Conservation (phyloP, 2,329 filamentous ascomycete genomes). For the Balansia obtecta region DNA sequence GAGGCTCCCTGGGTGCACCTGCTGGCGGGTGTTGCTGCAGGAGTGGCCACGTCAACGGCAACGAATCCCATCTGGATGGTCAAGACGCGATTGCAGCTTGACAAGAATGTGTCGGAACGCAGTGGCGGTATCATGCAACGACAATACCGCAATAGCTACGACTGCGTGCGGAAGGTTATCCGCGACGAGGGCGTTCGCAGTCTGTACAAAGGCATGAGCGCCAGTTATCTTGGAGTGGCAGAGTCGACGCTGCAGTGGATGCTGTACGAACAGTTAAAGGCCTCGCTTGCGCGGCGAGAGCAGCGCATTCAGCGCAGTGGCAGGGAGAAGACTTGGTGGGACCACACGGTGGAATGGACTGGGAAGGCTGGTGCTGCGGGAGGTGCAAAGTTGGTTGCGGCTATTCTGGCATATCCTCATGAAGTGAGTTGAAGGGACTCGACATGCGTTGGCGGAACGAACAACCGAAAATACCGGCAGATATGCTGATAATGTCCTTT, state of each 20-base stretch:
- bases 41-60: conserved; percentile 75
- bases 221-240: conserved; percentile 80
- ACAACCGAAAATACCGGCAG: too few species aligned
- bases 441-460: too few species aligned
- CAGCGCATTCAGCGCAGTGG: conserved; percentile 44
- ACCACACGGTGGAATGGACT: conserved; percentile 63
- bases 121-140: conserved; percentile 41
- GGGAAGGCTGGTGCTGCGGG: conserved; percentile 72
- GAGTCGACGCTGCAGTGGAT: conserved; percentile 92
- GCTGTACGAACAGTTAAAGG: conserved; percentile 86
- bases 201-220: conserved; percentile 81
- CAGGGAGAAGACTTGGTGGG: conserved; percentile 54
- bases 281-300: conserved; percentile 53
- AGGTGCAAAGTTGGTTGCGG: conserved; percentile 73
- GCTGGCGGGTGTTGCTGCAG: conserved; percentile 61
- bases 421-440: conserved; percentile 44
- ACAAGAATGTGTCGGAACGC: conserved; percentile 64
- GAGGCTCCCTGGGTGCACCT: conserved; percentile 69
- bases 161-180: conserved; percentile 75
- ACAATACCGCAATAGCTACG: conserved; percentile 75
- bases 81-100: conserved; percentile 84
- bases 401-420: conserved; percentile 80
- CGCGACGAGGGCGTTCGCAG: conserved; percentile 69
- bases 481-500: too few species aligned
- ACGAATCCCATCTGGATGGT: conserved; percentile 97